A percentile compares a stretch with the other conserved stretches of the same genome.
These are phyloP conservation scores for Termitomyces sp. DNA, from an alignment of 768 basidiomycete genomes.

Conservation along the genomic window DNA sequence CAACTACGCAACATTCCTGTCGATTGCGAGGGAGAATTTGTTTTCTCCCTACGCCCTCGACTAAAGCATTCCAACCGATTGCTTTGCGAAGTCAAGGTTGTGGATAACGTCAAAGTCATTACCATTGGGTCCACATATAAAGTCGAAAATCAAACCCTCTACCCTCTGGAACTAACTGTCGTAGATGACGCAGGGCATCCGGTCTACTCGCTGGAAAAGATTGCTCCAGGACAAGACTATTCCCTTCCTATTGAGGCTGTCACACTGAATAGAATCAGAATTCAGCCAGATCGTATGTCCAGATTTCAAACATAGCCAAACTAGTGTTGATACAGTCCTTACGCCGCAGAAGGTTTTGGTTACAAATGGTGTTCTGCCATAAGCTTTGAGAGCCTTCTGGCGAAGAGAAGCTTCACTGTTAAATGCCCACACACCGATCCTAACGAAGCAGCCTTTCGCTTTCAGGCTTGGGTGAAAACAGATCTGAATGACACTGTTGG, in stretches of 20 bases:
- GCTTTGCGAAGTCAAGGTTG: slow-evolving; percentile 83
- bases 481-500: slow-evolving; percentile 50
- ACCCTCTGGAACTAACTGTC: slow-evolving; percentile 87
- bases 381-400: slow-evolving; percentile 84
- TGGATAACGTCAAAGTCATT: slow-evolving; percentile 91
- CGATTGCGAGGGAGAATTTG: slow-evolving; percentile 88
- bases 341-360: slow-evolving; percentile 80
- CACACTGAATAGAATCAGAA: slow-evolving; percentile 69
- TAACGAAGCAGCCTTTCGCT: slow-evolving; percentile 85
- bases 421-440: slow-evolving; percentile 80
- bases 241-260: slow-evolving; percentile 89
- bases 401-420: slow-evolving; percentile 65
- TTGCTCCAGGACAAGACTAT: slow-evolving; percentile 87
- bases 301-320: background rate
- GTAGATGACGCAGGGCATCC: slow-evolving; percentile 85
- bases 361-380: slow-evolving; percentile 90
- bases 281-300: slow-evolving; percentile 88
- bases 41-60: slow-evolving; percentile 80
- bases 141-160: slow-evolving; percentile 85
- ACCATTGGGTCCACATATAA: slow-evolving; percentile 91
- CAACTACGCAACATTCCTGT: slow-evolving; percentile 84
- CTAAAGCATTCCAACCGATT: slow-evolving; percentile 73
- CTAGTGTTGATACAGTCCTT: background rate
- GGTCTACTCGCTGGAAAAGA: slow-evolving; percentile 75
- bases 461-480: slow-evolving; percentile 87